Conservation (phyloP, 2,329 filamentous ascomycete species). For the Aureobasidium melanogenum region DNA sequence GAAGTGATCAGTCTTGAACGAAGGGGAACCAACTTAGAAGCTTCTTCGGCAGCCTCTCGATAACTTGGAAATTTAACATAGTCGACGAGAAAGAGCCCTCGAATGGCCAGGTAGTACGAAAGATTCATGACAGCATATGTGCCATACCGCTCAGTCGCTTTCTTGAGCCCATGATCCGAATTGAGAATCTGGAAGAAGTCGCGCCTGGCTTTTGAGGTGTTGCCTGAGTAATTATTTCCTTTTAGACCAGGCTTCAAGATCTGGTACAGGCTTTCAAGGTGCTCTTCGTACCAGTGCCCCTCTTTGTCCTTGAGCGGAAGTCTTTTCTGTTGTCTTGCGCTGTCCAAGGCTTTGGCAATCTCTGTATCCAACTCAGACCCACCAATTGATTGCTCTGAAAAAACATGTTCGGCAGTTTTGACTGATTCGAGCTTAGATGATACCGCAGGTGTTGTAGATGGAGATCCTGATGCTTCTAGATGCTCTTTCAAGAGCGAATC, state of each 20-base stretch:
- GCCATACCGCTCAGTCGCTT: neutral
- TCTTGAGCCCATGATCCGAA: neutral
- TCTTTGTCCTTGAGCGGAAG: neutral
- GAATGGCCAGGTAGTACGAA: neutral
- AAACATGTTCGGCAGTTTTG: neutral
- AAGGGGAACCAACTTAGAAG: neutral
- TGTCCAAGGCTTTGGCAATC: neutral
- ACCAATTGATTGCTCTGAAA: neutral
- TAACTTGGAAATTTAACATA: neutral
- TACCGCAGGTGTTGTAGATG: neutral
- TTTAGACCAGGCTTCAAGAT: neutral
- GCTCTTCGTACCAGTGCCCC: neutral
- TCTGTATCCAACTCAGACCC: neutral
- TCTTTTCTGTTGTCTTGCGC: neutral
- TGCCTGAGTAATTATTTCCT: no score
- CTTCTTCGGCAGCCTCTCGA: neutral
- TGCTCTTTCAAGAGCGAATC: neutral
- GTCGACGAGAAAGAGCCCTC: neutral
- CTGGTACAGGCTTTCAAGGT: neutral
- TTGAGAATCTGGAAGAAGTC: neutral
- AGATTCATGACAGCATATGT: neutral
- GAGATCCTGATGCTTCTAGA: neutral
- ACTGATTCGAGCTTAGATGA: neutral
- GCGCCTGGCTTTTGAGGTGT: no score
- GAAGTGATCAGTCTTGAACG: no score